phyloP scores from a whole-genome alignment of 495 filamentous ascomycete genomes.

The Penicillium cataractarum region DNA sequence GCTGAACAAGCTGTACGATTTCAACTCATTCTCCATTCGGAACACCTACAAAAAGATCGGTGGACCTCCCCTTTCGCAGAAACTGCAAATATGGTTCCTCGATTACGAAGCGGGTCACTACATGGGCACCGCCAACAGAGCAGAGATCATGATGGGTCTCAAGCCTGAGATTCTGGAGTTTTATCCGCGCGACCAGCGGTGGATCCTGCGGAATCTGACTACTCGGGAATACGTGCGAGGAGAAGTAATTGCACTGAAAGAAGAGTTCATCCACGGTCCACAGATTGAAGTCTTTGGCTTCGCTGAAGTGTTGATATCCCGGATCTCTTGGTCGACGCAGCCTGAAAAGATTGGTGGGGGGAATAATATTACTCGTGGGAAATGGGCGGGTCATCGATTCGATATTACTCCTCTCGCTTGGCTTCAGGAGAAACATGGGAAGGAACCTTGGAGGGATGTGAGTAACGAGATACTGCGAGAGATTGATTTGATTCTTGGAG shows the following conservation, averaged over 20 bases:
- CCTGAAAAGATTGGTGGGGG: conserved; percentile 3
- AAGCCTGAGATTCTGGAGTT: conserved; percentile 23
- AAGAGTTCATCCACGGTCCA: conserved; percentile 21
- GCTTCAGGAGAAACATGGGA: neutral
- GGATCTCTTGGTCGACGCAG: conserved; percentile 19
- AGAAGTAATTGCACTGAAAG: conserved; percentile 19
- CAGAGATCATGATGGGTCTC: conserved; percentile 23
- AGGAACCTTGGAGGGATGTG: conserved; percentile 17
- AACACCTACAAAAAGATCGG: conserved; percentile 17
- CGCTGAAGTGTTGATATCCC: conserved; percentile 19
- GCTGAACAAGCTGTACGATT: conserved; percentile 6
- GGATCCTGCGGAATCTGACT: conserved; percentile 23
- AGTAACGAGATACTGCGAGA: conserved; percentile 24
- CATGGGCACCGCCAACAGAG: conserved; percentile 15
- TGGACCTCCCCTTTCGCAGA: conserved; percentile 9
- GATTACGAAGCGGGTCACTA: conserved; percentile 11
- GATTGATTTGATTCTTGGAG: conserved; percentile 16
- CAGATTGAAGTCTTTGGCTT: conserved; percentile 25
- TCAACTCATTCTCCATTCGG: conserved; percentile 4
- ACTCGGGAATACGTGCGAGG: conserved; percentile 26
- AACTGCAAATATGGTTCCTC: conserved; percentile 12
- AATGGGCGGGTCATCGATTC: conserved; percentile 27
- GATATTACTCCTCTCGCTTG: conserved; percentile 17
- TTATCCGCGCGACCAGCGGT: conserved; percentile 20
- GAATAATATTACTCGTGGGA: conserved; percentile 16